phyloP scores from a whole-genome alignment of 1,139 yeast genomes.

The Nakaseomyces nivariensis region DNA sequence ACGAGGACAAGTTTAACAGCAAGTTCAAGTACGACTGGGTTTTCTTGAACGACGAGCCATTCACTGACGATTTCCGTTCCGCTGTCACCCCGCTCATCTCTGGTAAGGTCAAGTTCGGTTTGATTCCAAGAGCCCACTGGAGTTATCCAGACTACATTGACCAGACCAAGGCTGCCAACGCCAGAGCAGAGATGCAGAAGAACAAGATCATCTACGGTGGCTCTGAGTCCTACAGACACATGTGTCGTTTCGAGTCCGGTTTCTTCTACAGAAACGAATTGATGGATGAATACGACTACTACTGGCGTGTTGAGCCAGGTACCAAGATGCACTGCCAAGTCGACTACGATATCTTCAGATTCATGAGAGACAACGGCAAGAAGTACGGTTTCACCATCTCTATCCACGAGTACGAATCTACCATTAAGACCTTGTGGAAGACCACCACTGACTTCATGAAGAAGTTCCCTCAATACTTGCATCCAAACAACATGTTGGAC shows the following conservation, averaged over 20 bases:
- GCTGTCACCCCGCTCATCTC: constrained; percentile 31
- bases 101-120: constrained; percentile 40
- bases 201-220: constrained; percentile 50
- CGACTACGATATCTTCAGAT: constrained; percentile 54
- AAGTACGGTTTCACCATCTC: constrained; percentile 58
- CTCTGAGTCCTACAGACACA: constrained; percentile 53
- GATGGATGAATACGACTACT: constrained; percentile 51
- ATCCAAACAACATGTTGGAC: constrained; percentile 47
- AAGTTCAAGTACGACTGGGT: constrained; percentile 66
- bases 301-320: constrained; percentile 73
- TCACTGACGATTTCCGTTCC: constrained; percentile 36
- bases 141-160: constrained; percentile 50
- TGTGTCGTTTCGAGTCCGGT: constrained; percentile 70
- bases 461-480: constrained; percentile 36
- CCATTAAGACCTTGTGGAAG: constrained; percentile 57
- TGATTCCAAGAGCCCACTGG: constrained; percentile 43
- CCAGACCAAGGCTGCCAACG: constrained; percentile 43
- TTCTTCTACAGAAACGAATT: constrained; percentile 56
- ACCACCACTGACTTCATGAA: constrained; percentile 44
- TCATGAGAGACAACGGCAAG: constrained; percentile 52
- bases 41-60: constrained; percentile 54
- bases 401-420: constrained; percentile 46
- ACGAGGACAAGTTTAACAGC: constrained; percentile 65
- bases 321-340: constrained; percentile 55
- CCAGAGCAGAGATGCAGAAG: constrained; percentile 42